Percentiles rank a stretch among this genome's conserved stretches.
Evolutionary conservation across 2,329 filamentous ascomycete genomes (phyloP).

Genomic region (Torrubiella hemipterigena): DNA sequence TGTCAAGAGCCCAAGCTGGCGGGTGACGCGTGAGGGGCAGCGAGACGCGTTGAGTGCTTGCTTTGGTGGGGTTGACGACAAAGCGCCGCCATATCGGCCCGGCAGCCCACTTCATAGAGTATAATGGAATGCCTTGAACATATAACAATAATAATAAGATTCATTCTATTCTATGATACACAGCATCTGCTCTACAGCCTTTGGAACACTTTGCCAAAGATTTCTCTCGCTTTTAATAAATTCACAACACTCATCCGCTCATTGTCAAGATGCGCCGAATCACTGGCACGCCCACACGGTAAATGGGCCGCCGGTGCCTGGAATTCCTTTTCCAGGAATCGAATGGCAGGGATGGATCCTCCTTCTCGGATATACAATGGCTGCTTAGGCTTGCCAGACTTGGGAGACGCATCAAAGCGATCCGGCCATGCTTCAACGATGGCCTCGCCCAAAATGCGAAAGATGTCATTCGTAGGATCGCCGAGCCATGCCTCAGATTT

Average conservation of each 20-base stretch:
- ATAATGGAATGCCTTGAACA: no score
- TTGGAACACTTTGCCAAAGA: slow-evolving; percentile 77
- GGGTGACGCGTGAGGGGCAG: slow-evolving; percentile 5
- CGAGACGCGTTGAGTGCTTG: slow-evolving; percentile 5
- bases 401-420: slow-evolving; percentile 21
- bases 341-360: slow-evolving; percentile 85
- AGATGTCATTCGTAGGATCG: slow-evolving; percentile 82
- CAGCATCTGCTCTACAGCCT: slow-evolving; percentile 32
- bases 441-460: slow-evolving; percentile 74
- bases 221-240: slow-evolving; percentile 80
- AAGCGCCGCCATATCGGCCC: neutral
- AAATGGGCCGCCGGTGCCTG: slow-evolving; percentile 81
- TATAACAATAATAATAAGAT: neutral
- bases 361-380: slow-evolving; percentile 93
- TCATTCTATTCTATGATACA: slow-evolving; percentile 1
- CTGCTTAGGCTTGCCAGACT: slow-evolving; percentile 31
- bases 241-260: slow-evolving; percentile 84
- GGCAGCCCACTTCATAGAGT: no score
- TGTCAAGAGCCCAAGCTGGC: neutral
- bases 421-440: slow-evolving; percentile 76
- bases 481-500: slow-evolving; percentile 94
- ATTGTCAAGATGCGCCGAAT: slow-evolving; percentile 88
- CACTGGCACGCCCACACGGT: slow-evolving; percentile 88
- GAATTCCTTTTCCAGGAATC: slow-evolving; percentile 92
- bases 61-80: neutral